Evolutionary conservation across 306 rosid species (phyloP), one percentile per base, ranked within the genome.

Genomic region (Vigna mungo): DNA sequence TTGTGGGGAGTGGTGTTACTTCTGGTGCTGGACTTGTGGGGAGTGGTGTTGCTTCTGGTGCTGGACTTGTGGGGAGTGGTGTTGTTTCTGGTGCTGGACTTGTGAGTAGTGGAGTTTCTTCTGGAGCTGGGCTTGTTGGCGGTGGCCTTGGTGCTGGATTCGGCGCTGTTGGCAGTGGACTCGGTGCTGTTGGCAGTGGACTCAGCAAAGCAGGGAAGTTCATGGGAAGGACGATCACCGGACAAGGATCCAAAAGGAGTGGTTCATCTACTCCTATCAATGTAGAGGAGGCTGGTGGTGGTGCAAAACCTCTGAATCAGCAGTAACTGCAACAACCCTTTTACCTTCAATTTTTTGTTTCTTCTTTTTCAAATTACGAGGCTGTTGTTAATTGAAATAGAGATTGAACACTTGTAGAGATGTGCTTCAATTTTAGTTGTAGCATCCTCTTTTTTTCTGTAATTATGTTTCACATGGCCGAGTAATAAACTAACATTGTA

Each of bases 221-320:
- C 68, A 85, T 94, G 96, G 97, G 98, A 23, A 82, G 98, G 74
- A 94, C 97, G 68, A 82, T 94, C 82, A 87, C 97, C 0, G 98
- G 97, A 39, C 90, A 84, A 49, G 68, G 5, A 47, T 7, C 88
- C 39, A 79, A 84, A 80, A 88, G 59, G 83, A 90, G 69, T 65
- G 96, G 96, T 49, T 85, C 98, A 5, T 30, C 88, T 18, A 93
- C 97, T 80, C 97, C 97, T 0, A 76, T 93, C 65, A 68, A 82
- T 64, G 34, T 11, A 36, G 94, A 91, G 78, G 97, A 94, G 85
- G 84, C 62, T 56, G 96, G 94, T 16, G 94, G 90, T 59, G 90
- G 83, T 73, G 93, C 89, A 34, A 91, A 88, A 84, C 97, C 92
- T 6, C 83, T 78, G 82, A 25, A 25, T 25, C 21, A 13, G 7